A percentile compares a stretch with the other conserved stretches of the same genome.
Evolutionary conservation across 495 filamentous ascomycete genomes (phyloP).

Genomic region (Letharia columbiana): DNA sequence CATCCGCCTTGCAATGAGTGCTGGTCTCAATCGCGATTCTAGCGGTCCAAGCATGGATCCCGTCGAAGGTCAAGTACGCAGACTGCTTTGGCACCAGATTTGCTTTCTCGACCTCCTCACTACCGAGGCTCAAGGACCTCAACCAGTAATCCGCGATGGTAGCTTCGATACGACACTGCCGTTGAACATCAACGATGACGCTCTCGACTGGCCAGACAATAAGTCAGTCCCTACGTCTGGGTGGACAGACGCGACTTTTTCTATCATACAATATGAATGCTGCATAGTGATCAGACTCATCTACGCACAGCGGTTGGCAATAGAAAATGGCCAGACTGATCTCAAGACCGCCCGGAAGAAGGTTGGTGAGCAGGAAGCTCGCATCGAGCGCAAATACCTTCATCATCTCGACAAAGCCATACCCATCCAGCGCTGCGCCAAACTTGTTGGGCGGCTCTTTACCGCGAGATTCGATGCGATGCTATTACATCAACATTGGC

Average conservation of each 20-base stretch:
- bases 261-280: slow-evolving; percentile 17
- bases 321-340: slow-evolving; percentile 6
- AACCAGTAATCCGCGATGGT: slow-evolving; percentile 3
- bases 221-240: not conserved
- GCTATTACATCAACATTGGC: slow-evolving; percentile 3
- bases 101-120: slow-evolving; percentile 19
- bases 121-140: slow-evolving; percentile 14
- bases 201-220: slow-evolving; percentile 2
- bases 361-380: not conserved
- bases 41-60: not conserved
- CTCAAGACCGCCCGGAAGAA: not conserved
- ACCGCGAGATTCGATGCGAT: slow-evolving; percentile 12
- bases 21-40: slow-evolving; percentile 14
- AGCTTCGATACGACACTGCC: slow-evolving; percentile 14
- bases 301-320: not conserved
- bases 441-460: slow-evolving; percentile 18
- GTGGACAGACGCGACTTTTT: slow-evolving; percentile 17
- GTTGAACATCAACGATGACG: slow-evolving; percentile 14
- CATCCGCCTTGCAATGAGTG: slow-evolving; percentile 12
- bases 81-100: slow-evolving; percentile 18
- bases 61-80: slow-evolving; percentile 15
- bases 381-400: slow-evolving; percentile 15
- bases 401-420: slow-evolving; percentile 23
- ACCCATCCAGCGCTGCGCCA: slow-evolving; percentile 49
- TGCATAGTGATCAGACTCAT: slow-evolving; percentile 3